Base-by-base conservation (phyloP, 768 basidiomycete species). In the Pulveroboletus sp. region DNA sequence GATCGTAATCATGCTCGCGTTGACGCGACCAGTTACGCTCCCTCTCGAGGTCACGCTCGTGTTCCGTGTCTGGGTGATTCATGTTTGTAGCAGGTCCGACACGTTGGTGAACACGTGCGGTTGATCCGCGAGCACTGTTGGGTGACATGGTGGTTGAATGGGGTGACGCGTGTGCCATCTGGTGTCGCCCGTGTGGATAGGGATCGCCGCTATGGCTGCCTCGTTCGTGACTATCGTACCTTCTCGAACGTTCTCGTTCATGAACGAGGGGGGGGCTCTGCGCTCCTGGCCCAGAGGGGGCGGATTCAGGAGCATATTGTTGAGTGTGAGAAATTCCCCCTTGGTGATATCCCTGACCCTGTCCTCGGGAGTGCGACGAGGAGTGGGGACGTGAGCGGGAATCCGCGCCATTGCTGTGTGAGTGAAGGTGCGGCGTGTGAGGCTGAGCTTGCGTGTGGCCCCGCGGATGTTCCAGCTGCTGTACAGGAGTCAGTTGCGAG, bases 61-160 rank as follows among this genome's bases (percentile, higher is more conserved):
- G 58, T 41, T 69, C 67, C 39, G 58, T 54, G 35, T 70, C 71
- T 33, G 67, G 63, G 55, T 67, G 62, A 59, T 75, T 77, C 41
- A 83, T 72, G 57, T 76, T 80, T 24, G 80, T 73, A 4, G 75
- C 82, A 36, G 83, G 82, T 7, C 83, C 84, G 58, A 83, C 61
- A 47, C 83, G 81, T 65, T 85, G 84, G 66, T 86, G 84, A 41
- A 75, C 65, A 58, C 77, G 76, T 53, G 68, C 54, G 47, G 71
- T 62, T 53, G 62, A 63, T 60, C 66, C 63, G 58, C 69, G 67
- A 54, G 63, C 49, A 43, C 56, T 58, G n/a, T 69, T 66, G 28
- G 74, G 70, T 41, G 66, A 67, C 53, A 66, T 39, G 51, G 68
- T 43, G 43, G 71, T 64, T 5, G 69, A 64, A 15, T 73, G 65